phyloP scores from a whole-genome alignment of 257 asterid species.

The Knoxia roxburghii region DNA sequence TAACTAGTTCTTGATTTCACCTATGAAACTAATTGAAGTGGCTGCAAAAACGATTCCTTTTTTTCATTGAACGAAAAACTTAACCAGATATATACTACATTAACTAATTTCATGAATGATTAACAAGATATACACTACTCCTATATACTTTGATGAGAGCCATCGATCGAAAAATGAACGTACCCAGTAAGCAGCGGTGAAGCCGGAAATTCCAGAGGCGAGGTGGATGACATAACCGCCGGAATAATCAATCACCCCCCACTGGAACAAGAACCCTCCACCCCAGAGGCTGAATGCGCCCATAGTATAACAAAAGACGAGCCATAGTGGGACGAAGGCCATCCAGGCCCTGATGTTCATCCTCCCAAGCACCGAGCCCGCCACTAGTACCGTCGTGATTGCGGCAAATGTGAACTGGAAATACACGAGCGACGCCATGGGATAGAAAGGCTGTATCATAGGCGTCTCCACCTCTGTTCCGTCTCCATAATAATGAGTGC shows the following conservation, averaged over 20 bases:
- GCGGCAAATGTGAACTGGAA: slow-evolving; percentile 88
- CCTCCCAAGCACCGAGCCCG: slow-evolving; percentile 80
- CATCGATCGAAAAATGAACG: too few relatives aligned
- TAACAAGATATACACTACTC: too few relatives aligned
- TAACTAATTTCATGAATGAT: too few relatives aligned
- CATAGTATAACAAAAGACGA: slow-evolving; percentile 68
- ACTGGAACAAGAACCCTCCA: slow-evolving; percentile 81
- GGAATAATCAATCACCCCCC: slow-evolving; percentile 94
- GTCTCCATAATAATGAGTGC: slow-evolving; percentile 28
- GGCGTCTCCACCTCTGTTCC: slow-evolving; percentile 39
- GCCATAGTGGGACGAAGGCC: slow-evolving; percentile 92
- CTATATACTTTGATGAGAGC: too few relatives aligned
- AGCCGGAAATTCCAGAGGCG: slow-evolving; percentile 83
- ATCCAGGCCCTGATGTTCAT: slow-evolving; percentile 95
- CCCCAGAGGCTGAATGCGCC: slow-evolving; percentile 92
- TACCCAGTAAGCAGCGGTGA: slow-evolving; percentile 96
- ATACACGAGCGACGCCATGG: slow-evolving; percentile 76
- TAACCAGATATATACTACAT: too few relatives aligned
- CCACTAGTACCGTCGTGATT: slow-evolving; percentile 60
- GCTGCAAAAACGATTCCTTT: too few relatives aligned
- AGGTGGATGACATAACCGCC: slow-evolving; percentile 92
- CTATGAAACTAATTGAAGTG: too few relatives aligned
- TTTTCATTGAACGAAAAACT: too few relatives aligned
- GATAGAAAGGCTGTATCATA: slow-evolving; percentile 47
- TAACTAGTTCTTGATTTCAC: too few relatives aligned